These are phyloP conservation scores for Polytrichum commune DNA, from an alignment of 225 moss, liverwort and hornwort genomes.

Conservation along the genomic window DNA sequence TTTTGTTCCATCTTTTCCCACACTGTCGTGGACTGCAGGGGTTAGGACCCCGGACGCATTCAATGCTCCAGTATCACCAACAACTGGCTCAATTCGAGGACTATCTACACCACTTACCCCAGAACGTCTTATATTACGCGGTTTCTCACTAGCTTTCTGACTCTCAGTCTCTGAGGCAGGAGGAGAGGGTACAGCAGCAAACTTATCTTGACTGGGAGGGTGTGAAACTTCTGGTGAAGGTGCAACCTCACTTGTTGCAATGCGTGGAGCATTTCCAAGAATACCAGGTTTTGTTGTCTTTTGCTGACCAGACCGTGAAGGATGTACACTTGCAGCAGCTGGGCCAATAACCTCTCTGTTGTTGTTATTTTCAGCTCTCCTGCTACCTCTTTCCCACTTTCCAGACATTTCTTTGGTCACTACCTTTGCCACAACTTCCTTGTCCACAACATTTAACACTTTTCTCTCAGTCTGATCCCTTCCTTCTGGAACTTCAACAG, in stretches of 20 bases:
- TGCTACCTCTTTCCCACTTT: constrained; percentile 48
- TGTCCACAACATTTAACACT: constrained; percentile 31
- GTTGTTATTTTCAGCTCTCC: constrained; percentile 37
- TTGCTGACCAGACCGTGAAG: constrained; percentile 29
- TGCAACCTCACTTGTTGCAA: constrained; percentile 12
- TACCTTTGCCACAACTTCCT: constrained; percentile 43
- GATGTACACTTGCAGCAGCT: constrained; percentile 7
- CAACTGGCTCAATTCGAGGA: constrained; percentile 38
- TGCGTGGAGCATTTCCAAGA: constrained; percentile 45
- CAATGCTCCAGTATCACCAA: constrained; percentile 18
- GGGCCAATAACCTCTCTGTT: constrained; percentile 43
- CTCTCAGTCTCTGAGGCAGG: constrained; percentile 48
- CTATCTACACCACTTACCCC: constrained; percentile 48
- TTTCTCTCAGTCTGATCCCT: constrained; percentile 41
- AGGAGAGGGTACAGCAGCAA: constrained; percentile 11
- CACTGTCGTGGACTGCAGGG: constrained; percentile 23
- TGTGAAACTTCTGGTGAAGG: constrained; percentile 24
- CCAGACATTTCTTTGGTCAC: constrained; percentile 41
- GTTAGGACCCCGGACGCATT: constrained; percentile 28
- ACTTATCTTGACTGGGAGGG: constrained; percentile 45
- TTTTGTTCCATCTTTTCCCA: constrained; percentile 51
- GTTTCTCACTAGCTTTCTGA: constrained; percentile 40
- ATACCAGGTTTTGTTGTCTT: constrained; percentile 40
- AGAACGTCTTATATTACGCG: constrained; percentile 44
- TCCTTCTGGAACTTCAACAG: constrained; percentile 14